Conservation (phyloP, 2,329 filamentous ascomycete species). For the Fusarium pseudoanthophilum region DNA sequence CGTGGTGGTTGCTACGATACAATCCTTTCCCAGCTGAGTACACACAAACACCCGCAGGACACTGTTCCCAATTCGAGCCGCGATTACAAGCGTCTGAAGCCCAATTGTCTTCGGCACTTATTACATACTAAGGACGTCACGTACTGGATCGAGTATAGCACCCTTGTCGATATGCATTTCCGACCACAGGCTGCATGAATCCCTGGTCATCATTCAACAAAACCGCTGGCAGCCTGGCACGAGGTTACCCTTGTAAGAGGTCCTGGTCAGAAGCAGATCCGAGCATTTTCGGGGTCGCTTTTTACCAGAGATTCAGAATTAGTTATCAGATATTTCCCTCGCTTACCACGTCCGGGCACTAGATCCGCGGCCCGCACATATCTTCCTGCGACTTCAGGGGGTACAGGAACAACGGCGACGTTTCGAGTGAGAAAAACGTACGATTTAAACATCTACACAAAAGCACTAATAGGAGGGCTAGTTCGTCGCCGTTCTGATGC, state of each 20-base stretch:
- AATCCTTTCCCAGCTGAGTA: constrained; percentile 25
- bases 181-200: neutral
- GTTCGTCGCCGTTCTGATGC: constrained; percentile 16
- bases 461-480: constrained; percentile 17
- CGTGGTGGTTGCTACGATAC: neutral
- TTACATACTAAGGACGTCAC: constrained; percentile 32
- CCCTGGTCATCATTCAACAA: constrained; percentile 1
- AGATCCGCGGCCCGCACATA: constrained; percentile 20
- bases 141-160: constrained; percentile 5
- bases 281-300: constrained; percentile 10
- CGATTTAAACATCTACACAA: constrained; percentile 21
- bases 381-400: constrained; percentile 4
- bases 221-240: neutral
- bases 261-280: constrained; percentile 2
- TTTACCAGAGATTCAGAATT: constrained; percentile 1
- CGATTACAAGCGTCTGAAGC: constrained; percentile 9
- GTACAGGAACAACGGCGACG: neutral
- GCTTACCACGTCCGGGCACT: constrained; percentile 18
- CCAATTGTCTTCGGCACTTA: constrained; percentile 25
- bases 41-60: constrained; percentile 17
- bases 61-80: constrained; percentile 35
- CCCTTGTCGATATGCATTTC: constrained; percentile 18
- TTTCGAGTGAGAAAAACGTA: constrained; percentile 26
- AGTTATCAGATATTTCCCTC: neutral
- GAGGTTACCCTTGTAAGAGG: neutral